These are phyloP conservation scores for Thalassiosira hispida DNA, from an alignment of 352 stramenopile species.

Conservation along the genomic window DNA sequence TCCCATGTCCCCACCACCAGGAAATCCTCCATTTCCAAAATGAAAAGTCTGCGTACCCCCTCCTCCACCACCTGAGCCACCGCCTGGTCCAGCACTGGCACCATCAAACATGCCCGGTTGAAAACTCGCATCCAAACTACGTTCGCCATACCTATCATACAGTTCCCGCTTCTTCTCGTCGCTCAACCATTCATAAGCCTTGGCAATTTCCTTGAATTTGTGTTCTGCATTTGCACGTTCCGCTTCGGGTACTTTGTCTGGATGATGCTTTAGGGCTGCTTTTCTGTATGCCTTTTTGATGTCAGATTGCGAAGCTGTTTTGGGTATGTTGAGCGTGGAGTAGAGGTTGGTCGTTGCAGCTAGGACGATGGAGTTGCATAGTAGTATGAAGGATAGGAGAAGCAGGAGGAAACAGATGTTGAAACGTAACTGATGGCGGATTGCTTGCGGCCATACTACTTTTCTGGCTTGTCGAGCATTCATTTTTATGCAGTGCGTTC, in stretches of 20 bases:
- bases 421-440: too few species aligned
- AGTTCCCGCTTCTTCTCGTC: slow-evolving; percentile 78
- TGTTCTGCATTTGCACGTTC: slow-evolving; percentile 64
- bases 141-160: slow-evolving; percentile 82
- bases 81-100: background rate
- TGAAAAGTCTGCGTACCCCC: slow-evolving; percentile 42
- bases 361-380: background rate
- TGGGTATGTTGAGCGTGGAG: slow-evolving; percentile 83
- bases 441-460: too few species aligned
- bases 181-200: slow-evolving; percentile 84
- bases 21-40: slow-evolving; percentile 17
- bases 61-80: slow-evolving; percentile 4
- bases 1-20: slow-evolving; percentile 13
- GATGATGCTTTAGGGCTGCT: slow-evolving; percentile 58
- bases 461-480: too few species aligned
- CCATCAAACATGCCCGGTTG: slow-evolving; percentile 30
- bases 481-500: too few species aligned
- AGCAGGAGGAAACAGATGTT: background rate
- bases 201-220: slow-evolving; percentile 85
- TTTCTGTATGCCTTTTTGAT: slow-evolving; percentile 71
- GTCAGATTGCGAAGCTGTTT: slow-evolving; percentile 49
- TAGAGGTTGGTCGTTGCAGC: slow-evolving; percentile 50
- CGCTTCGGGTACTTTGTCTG: slow-evolving; percentile 61
- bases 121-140: slow-evolving; percentile 59
- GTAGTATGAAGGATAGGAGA: background rate